Percentiles rank a stretch among this genome's conserved stretches.
phyloP scores from a whole-genome alignment of 1,284 basidiomycete genomes.

The Marasmius oreades region DNA sequence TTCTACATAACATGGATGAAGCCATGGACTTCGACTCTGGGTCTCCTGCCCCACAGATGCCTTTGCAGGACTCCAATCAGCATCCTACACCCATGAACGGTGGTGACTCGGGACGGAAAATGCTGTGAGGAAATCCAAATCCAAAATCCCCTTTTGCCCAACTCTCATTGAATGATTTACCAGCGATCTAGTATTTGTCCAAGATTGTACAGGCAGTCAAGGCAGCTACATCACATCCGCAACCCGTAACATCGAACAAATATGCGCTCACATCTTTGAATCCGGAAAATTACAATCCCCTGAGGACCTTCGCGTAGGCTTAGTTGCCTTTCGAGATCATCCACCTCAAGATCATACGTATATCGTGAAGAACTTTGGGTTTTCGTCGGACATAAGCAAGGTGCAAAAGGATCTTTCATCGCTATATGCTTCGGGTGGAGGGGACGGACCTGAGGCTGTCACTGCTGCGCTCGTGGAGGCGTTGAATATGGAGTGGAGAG shows the following conservation, averaged over 20 bases:
- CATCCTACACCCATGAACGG: constrained; percentile 22
- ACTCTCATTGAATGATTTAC: constrained; percentile 6
- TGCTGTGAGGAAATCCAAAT: constrained; percentile 56
- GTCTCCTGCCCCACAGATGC: constrained; percentile 27
- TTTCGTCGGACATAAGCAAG: constrained; percentile 86
- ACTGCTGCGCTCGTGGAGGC: constrained; percentile 91
- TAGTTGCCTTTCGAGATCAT: constrained; percentile 91
- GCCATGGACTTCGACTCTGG: constrained; percentile 66
- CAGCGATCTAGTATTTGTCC: constrained; percentile 86
- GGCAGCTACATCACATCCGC: constrained; percentile 84
- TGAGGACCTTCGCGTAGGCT: constrained; percentile 88
- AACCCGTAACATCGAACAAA: constrained; percentile 97
- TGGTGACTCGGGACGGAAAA: constrained; percentile 51
- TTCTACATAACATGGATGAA: constrained; percentile 58
- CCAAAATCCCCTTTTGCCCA: constrained; percentile 9
- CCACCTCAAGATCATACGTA: constrained; percentile 96
- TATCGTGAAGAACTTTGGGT: constrained; percentile 90
- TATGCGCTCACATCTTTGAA: constrained; percentile 94
- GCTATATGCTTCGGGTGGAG: constrained; percentile 91
- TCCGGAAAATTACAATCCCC: constrained; percentile 85
- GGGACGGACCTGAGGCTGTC: constrained; percentile 97
- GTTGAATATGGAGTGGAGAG: constrained; percentile 88
- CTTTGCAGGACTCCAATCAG: constrained; percentile 32
- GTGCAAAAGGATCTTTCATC: constrained; percentile 84
- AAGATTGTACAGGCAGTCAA: constrained; percentile 90